Base-by-base conservation (phyloP, 495 filamentous ascomycete genomes). In the Hypoxylon trugodes region DNA sequence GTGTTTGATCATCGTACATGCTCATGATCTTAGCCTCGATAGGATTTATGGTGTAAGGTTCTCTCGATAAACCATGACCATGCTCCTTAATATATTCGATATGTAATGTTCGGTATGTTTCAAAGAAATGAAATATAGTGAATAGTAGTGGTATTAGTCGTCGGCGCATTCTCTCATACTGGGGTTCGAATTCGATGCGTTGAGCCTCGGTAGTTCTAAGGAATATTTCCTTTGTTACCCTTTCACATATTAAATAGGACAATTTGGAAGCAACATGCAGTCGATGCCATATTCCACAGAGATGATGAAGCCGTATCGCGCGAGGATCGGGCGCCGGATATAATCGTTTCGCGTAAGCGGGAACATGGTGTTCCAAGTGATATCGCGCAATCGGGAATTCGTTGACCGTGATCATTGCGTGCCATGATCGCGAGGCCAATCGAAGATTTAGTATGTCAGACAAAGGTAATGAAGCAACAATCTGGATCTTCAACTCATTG, bases 121-220 rank as follows among this genome's bases (percentile, higher is more conserved):
- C 83, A 64, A 86, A 86, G 65, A 86, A 86, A 66, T 86, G 83
- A 59, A 84, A 84, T 32, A 84, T 67, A 12, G 83, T 83, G 45
- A 86, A 84, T 10, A 86, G 70, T 18, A 82, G 54, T 2, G 83
- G 83, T 35, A 84, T 79, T 26, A 86, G 69, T 38, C 83, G 79
- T 25, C 81, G 79, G 30, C 82, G 78, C 82, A 86, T 86, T 8
- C 83, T 77, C 59, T 80, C 76, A 55, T 77, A 74, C 59, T 86
- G 82, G 2, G 81, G 77, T 35, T 78, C 80, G 50, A 84, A 86
- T 40, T 83, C 81, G 22, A 65, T 46, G 54, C 70, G 74, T 45
- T 78, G 76, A 9, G 79, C 74, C 61, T 79, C 77, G 12, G 82
- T 82, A 15, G 72, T 80, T 53, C 79, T 74, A 16, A 82, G 68